Evolutionary conservation across 2,329 filamentous ascomycete species (phyloP).

Genomic region (Xylogone sp.): DNA sequence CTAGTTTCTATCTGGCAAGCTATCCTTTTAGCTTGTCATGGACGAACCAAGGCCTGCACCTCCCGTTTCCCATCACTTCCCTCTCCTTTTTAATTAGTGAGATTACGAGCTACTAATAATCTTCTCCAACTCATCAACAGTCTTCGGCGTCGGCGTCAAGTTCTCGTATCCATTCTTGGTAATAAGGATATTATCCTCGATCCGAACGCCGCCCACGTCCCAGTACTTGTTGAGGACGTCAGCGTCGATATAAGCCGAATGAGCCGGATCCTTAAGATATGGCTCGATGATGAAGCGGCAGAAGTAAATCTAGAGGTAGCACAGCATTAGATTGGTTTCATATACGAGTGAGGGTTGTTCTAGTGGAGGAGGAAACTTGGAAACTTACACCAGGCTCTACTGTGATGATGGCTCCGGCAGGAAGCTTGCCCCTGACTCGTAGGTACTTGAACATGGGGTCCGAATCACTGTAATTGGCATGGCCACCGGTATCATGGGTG

Average conservation of each 20-base stretch:
- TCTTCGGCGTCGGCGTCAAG: constrained; percentile 68
- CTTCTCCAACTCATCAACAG: constrained; percentile 55
- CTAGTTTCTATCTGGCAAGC: background rate
- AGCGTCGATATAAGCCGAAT: constrained; percentile 73
- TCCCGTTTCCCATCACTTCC: no score
- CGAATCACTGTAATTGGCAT: constrained; percentile 72
- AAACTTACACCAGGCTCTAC: constrained; percentile 82
- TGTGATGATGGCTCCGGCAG: constrained; percentile 80
- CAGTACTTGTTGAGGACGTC: constrained; percentile 74
- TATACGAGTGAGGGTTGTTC: background rate
- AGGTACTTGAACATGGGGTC: constrained; percentile 87
- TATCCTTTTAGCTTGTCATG: no score
- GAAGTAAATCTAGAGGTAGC: constrained; percentile 77
- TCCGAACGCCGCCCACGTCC: constrained; percentile 71
- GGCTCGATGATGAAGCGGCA: constrained; percentile 84
- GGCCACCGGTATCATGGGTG: constrained; percentile 81
- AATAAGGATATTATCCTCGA: constrained; percentile 71
- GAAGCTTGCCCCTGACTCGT: constrained; percentile 70
- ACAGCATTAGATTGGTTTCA: background rate
- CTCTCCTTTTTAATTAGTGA: no score
- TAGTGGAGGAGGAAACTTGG: no score
- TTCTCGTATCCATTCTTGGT: constrained; percentile 68
- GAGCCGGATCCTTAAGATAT: constrained; percentile 67
- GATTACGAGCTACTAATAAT: constrained; percentile 18
- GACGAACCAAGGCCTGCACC: no score